These are phyloP conservation scores for Erigeron philadelphicus DNA, from an alignment of 140 eudicot species.

Conservation along the genomic window DNA sequence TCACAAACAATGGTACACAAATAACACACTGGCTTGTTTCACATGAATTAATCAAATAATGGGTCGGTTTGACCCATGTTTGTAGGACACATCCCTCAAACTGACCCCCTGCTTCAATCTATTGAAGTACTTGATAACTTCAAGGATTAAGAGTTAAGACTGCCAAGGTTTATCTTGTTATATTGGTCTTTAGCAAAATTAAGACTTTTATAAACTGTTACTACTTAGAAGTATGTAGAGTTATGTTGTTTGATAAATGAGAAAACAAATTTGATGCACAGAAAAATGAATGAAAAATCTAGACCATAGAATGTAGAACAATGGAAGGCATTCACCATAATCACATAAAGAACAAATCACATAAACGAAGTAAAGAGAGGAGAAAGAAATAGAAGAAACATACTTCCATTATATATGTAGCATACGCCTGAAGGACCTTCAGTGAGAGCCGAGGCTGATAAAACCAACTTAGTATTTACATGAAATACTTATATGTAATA, in stretches of 20 bases:
- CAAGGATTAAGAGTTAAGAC: not conserved
- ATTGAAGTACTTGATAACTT: not conserved
- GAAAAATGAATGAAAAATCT: not conserved
- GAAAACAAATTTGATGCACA: too few relatives aligned
- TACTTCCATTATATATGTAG: too few relatives aligned
- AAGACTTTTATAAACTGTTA: too few relatives aligned
- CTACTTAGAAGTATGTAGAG: too few relatives aligned
- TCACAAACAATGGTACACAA: conserved; percentile 13
- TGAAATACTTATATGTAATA: too few relatives aligned
- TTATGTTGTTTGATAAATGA: not conserved
- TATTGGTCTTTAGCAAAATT: too few relatives aligned
- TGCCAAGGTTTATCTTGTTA: not conserved
- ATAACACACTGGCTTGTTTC: not conserved
- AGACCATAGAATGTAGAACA: not conserved
- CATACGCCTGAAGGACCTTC: too few relatives aligned
- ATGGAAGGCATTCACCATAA: not conserved
- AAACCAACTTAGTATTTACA: too few relatives aligned
- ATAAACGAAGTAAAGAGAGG: too few relatives aligned
- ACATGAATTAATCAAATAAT: conserved; percentile 1
- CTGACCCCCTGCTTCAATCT: conserved; percentile 8
- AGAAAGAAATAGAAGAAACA: too few relatives aligned
- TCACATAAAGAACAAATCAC: not conserved
- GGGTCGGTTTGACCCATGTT: conserved; percentile 12
- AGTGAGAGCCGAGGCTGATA: too few relatives aligned
- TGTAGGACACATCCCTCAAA: conserved; percentile 22